Percentiles rank a stretch among this genome's conserved stretches.
phyloP scores from a whole-genome alignment of 345 rosid genomes.

The Eucalyptus brandiana region DNA sequence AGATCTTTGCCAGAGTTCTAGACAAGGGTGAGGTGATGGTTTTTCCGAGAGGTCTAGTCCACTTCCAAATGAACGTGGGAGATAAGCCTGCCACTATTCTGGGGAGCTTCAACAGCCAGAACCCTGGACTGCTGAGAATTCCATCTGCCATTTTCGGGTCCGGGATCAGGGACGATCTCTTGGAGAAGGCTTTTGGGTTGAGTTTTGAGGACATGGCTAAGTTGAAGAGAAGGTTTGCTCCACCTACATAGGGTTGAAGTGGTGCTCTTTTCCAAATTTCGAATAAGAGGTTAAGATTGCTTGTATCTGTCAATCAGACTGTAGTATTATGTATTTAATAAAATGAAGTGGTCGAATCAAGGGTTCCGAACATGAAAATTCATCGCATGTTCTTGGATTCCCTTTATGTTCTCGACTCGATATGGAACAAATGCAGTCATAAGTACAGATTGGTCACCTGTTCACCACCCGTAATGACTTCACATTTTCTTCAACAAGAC shows the following conservation, averaged over 20 bases:
- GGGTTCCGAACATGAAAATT: background rate
- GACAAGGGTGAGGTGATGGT: slow-evolving; percentile 85
- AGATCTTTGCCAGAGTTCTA: slow-evolving; percentile 51
- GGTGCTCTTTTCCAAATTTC: background rate
- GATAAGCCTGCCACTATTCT: slow-evolving; percentile 43
- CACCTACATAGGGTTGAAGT: background rate
- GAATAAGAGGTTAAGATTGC: background rate
- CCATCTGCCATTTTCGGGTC: slow-evolving; percentile 71
- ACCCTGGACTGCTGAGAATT: slow-evolving; percentile 53
- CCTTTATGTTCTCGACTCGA: background rate
- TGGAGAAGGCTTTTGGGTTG: slow-evolving; percentile 76
- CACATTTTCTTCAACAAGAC: background rate
- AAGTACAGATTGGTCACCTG: background rate
- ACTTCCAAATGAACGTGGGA: slow-evolving; percentile 87
- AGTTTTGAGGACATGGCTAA: slow-evolving; percentile 40
- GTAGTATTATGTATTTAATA: background rate
- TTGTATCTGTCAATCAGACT: background rate
- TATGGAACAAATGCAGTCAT: background rate
- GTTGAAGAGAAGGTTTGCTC: slow-evolving; percentile 43
- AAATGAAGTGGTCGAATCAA: background rate
- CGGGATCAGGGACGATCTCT: slow-evolving; percentile 43
- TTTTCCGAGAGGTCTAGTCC: slow-evolving; percentile 67
- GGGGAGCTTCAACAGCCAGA: slow-evolving; percentile 69
- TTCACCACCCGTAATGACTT: background rate
- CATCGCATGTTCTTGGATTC: background rate